These are phyloP conservation scores for Periconia macrospinosa DNA, from an alignment of 2,329 filamentous ascomycete species.

Conservation along the genomic window DNA sequence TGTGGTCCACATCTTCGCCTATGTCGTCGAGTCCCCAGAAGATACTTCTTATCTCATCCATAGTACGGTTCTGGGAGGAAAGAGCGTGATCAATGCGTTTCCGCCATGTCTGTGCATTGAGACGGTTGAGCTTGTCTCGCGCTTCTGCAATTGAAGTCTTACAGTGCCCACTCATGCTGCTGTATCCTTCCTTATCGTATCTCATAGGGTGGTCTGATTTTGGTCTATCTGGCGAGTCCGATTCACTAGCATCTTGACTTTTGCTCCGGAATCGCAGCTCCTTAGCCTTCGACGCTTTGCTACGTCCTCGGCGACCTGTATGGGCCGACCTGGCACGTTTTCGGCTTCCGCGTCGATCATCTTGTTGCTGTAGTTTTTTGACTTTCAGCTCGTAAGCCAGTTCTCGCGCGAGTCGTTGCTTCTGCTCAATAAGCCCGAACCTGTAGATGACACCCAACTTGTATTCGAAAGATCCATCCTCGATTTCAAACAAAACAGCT, in stretches of 20 bases:
- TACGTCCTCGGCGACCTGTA: constrained; percentile 44
- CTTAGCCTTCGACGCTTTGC: constrained; percentile 37
- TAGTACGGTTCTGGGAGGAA: constrained; percentile 68
- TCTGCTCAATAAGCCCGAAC: constrained; percentile 83
- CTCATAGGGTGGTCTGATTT: constrained; percentile 53
- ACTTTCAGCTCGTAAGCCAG: constrained; percentile 87
- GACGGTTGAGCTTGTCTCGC: constrained; percentile 70
- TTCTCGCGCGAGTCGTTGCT: constrained; percentile 84
- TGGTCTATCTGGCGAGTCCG: constrained; percentile 26
- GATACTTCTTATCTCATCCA: constrained; percentile 74
- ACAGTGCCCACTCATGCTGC: constrained; percentile 70
- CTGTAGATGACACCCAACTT: constrained; percentile 94
- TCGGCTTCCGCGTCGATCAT: constrained; percentile 53
- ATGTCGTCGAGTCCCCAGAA: constrained; percentile 84
- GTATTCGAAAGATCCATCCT: constrained; percentile 97
- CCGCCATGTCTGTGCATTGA: constrained; percentile 92
- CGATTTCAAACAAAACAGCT: constrained; percentile 85
- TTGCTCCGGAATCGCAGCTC: constrained; percentile 43
- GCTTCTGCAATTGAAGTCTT: constrained; percentile 78
- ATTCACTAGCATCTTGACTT: constrained; percentile 36
- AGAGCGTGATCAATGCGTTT: constrained; percentile 80
- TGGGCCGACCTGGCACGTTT: constrained; percentile 56
- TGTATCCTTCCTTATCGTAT: constrained; percentile 80
- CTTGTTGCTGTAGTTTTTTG: constrained; percentile 74
- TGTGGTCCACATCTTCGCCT: constrained; percentile 78